Percentiles rank a stretch among this genome's conserved stretches.
phyloP scores from a whole-genome alignment of 805 yeast species.

The Clavispora asparagi region DNA sequence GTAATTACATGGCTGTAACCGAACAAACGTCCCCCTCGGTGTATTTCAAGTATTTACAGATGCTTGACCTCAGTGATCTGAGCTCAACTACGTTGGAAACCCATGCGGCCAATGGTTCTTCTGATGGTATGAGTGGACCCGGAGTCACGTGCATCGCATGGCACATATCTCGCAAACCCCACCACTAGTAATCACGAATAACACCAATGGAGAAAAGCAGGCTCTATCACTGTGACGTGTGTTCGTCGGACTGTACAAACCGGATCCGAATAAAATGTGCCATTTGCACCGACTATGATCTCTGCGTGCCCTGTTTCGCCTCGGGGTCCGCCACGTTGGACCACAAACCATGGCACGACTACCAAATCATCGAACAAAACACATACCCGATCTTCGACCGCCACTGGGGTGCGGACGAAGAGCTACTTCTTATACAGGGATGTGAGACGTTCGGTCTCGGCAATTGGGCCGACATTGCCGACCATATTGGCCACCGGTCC shows the following conservation, averaged over 20 bases:
- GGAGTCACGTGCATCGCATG: background rate
- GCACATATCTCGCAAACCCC: background rate
- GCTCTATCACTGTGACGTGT: conserved; percentile 85
- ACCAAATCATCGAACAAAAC: conserved; percentile 87
- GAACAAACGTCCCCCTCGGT: too few relatives aligned
- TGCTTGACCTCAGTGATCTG: too few relatives aligned
- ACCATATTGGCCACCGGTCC: conserved; percentile 87
- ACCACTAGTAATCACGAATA: background rate
- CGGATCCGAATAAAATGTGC: conserved; percentile 91
- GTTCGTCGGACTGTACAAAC: conserved; percentile 93
- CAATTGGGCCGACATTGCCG: conserved; percentile 97
- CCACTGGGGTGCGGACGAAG: conserved; percentile 99
- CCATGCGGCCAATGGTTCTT: too few relatives aligned
- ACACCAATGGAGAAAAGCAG: conserved; percentile 34
- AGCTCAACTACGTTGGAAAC: too few relatives aligned
- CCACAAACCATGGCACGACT: conserved; percentile 94
- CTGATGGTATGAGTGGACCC: too few relatives aligned
- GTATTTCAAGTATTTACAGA: too few relatives aligned
- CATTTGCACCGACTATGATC: conserved; percentile 84
- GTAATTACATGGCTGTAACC: too few relatives aligned
- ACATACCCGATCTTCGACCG: conserved; percentile 86
- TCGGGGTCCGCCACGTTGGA: conserved; percentile 73
- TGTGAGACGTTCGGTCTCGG: conserved; percentile 90
- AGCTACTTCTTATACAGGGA: conserved; percentile 80
- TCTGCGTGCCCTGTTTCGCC: conserved; percentile 97